Conservation (phyloP, 2,329 filamentous ascomycete species). For the Dothiorella sarmentorum region DNA sequence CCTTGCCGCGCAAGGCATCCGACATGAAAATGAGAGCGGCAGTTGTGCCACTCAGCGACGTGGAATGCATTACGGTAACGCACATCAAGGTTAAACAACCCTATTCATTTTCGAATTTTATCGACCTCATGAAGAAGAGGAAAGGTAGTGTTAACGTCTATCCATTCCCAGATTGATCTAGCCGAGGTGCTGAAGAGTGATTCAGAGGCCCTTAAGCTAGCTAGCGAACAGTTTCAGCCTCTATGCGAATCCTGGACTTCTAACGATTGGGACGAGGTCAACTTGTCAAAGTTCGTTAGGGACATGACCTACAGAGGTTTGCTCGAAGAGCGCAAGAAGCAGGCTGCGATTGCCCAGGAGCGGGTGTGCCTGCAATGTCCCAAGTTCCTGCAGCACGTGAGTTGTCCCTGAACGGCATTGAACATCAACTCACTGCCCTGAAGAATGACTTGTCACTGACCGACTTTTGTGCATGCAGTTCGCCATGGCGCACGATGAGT, state of each 20-base stretch:
- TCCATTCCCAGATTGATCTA: conserved; percentile 37
- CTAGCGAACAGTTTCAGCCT: conserved; percentile 65
- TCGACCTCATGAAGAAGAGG: conserved; percentile 44
- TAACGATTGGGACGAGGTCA: conserved; percentile 76
- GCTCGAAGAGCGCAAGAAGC: conserved; percentile 65
- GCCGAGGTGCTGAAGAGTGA: conserved; percentile 38
- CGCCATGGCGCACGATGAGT: conserved; percentile 93
- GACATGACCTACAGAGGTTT: conserved; percentile 79
- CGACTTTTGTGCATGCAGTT: conserved; percentile 54
- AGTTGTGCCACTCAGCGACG: conserved; percentile 69
- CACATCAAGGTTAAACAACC: conserved; percentile 51
- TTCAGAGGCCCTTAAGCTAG: conserved; percentile 53
- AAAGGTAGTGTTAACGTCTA: conserved; percentile 42
- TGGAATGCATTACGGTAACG: conserved; percentile 81
- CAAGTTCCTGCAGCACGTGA: conserved; percentile 81
- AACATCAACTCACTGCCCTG: conserved; percentile 2
- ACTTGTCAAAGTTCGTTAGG: conserved; percentile 71
- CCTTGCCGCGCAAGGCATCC: conserved; percentile 62
- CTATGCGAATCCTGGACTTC: conserved; percentile 72
- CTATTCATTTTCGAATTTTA: conserved; percentile 35
- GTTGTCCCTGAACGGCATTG: conserved; percentile 34
- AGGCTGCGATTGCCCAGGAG: conserved; percentile 60
- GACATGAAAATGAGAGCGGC: conserved; percentile 66
- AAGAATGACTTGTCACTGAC: conserved; percentile 23
- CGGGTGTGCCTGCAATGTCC: conserved; percentile 68